Conservation (phyloP, 108 stramenopile genomes). For the Cyclotella kingstonii region DNA sequence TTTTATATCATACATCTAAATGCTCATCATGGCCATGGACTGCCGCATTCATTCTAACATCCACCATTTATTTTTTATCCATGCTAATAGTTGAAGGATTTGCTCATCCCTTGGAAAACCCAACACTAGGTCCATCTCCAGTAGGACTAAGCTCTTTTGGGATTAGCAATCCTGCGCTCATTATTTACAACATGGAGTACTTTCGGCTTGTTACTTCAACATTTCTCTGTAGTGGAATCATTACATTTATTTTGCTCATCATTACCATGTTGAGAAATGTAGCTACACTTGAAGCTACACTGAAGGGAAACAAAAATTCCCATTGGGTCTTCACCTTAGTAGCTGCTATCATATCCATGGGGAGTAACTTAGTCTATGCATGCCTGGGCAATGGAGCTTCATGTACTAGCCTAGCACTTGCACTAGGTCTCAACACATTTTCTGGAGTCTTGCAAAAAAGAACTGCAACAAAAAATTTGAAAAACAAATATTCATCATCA, state of each 20-base stretch:
- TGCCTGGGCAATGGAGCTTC: constrained; percentile 37
- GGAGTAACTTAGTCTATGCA: constrained; percentile 37
- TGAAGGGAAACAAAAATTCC: constrained; percentile 22
- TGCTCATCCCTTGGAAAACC: constrained; percentile 52
- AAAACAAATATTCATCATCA: neutral
- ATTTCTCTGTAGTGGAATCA: constrained; percentile 47
- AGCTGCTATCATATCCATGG: constrained; percentile 9
- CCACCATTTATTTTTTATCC: constrained; percentile 33
- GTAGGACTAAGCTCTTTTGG: constrained; percentile 42
- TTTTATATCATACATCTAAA: constrained; percentile 7
- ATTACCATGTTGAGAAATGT: constrained; percentile 16
- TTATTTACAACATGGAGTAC: constrained; percentile 48
- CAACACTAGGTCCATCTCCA: constrained; percentile 49
- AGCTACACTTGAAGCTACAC: constrained; percentile 8
- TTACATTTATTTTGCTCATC: constrained; percentile 22
- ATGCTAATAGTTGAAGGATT: constrained; percentile 46
- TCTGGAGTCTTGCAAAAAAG: constrained; percentile 17
- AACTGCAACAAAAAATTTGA: neutral
- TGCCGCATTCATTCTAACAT: constrained; percentile 26
- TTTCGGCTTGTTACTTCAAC: constrained; percentile 40
- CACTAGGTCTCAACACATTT: constrained; percentile 41
- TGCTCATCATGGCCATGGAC: constrained; percentile 28
- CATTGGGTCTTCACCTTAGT: constrained; percentile 21
- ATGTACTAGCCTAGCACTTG: constrained; percentile 32
- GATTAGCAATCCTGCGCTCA: constrained; percentile 53